Evolutionary conservation across 2,329 filamentous ascomycete species (phyloP).

Genomic region (Cucurbitaria berberidis): DNA sequence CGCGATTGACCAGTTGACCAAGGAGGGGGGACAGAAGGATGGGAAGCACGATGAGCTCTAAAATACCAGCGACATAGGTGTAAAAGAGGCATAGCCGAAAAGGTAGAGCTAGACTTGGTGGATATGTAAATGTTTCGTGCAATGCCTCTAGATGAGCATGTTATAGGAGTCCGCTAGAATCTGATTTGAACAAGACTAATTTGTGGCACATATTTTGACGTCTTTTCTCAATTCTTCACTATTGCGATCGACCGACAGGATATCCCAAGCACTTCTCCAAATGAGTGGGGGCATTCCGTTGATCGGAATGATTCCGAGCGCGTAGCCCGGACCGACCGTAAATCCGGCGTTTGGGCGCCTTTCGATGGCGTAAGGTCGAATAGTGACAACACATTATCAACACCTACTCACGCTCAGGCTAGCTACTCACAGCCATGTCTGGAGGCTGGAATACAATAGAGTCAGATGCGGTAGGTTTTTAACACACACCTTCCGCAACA

Average conservation of each 20-base stretch:
- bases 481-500: background rate
- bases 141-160: background rate
- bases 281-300: background rate
- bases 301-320: slow-evolving; percentile 25
- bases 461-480: slow-evolving; percentile 73
- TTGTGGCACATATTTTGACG: background rate
- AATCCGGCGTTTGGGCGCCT: slow-evolving; percentile 21
- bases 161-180: background rate
- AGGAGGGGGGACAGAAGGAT: slow-evolving; percentile 17
- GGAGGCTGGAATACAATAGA: slow-evolving; percentile 31
- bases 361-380: slow-evolving; percentile 18
- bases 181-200: background rate
- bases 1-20: slow-evolving; percentile 53
- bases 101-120: background rate
- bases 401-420: background rate
- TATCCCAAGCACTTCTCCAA: too few species aligned
- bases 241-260: background rate
- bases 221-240: background rate
- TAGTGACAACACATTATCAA: slow-evolving; percentile 15
- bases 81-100: background rate
- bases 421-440: slow-evolving; percentile 17
- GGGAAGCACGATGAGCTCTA: slow-evolving; percentile 28
- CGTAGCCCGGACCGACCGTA: slow-evolving; percentile 15
- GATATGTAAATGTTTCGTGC: background rate
- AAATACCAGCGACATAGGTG: background rate